Evolutionary conservation across 257 asterid genomes (phyloP).

Genomic region (Gynochthodes officinalis): DNA sequence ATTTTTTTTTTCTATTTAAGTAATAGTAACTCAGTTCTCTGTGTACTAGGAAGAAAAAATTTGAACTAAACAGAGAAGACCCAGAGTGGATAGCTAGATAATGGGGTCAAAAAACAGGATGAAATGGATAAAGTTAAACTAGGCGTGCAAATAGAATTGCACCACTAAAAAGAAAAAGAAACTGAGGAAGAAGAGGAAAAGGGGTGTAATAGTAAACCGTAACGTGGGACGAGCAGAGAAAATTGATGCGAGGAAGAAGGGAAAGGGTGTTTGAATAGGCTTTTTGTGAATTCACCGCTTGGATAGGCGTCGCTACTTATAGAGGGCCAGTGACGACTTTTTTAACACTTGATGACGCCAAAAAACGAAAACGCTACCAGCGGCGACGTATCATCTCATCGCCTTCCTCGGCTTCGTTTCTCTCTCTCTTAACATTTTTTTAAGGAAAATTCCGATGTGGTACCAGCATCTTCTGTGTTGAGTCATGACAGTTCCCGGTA

Average conservation of each 20-base stretch:
- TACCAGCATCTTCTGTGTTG: background rate
- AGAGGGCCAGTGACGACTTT: background rate
- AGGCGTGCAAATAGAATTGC: too few relatives aligned
- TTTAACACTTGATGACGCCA: background rate
- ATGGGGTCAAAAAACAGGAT: background rate
- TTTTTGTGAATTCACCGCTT: conserved; percentile 7
- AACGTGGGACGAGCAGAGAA: conserved; percentile 5
- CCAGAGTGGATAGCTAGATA: background rate
- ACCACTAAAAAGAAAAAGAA: background rate
- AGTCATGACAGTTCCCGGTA: background rate
- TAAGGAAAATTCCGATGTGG: background rate
- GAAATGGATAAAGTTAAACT: background rate
- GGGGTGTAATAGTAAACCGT: background rate
- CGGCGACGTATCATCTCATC: conserved; percentile 29
- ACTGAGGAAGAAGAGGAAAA: background rate
- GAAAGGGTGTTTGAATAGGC: background rate
- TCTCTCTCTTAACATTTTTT: background rate
- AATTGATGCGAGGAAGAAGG: background rate
- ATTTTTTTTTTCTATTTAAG: background rate
- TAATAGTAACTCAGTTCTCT: too few relatives aligned
- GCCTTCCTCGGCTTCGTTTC: background rate
- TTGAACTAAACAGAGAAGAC: background rate
- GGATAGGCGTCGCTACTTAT: conserved; percentile 26
- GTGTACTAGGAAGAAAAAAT: background rate
- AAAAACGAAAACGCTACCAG: conserved; percentile 4